Evolutionary conservation across 768 basidiomycete species (phyloP).

Genomic region (Favolaschia claudopus): DNA sequence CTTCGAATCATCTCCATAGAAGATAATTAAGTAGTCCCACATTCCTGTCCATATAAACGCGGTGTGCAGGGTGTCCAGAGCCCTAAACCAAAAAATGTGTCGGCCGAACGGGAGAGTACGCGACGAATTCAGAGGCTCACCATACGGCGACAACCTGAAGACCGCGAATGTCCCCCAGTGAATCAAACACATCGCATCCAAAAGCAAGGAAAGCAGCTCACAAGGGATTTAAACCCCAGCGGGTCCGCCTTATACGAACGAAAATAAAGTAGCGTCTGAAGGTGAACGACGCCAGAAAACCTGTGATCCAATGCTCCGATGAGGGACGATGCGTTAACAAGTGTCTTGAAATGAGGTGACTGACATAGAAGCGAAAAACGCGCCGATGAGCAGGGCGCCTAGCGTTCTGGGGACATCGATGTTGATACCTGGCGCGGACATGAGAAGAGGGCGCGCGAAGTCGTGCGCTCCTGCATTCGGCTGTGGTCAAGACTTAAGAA

Average conservation of each 20-base stretch:
- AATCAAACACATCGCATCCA: background rate
- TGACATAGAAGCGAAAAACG: constrained; percentile 47
- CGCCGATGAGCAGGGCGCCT: constrained; percentile 52
- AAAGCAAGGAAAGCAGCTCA: constrained; percentile 25
- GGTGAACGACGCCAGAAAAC: constrained; percentile 49
- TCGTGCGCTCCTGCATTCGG: background rate
- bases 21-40: constrained; percentile 52
- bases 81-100: too few relatives aligned
- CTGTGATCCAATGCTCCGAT: constrained; percentile 31
- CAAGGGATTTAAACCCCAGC: constrained; percentile 39
- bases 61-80: constrained; percentile 50
- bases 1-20: constrained; percentile 46
- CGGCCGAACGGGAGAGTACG: too few relatives aligned
- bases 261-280: constrained; percentile 50
- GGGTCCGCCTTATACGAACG: constrained; percentile 45
- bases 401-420: constrained; percentile 42
- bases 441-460: background rate
- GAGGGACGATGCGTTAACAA: background rate
- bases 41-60: constrained; percentile 47
- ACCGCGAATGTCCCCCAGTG: too few relatives aligned
- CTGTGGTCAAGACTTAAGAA: too few relatives aligned
- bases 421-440: constrained; percentile 30
- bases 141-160: constrained; percentile 35
- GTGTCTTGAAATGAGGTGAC: constrained; percentile 12
- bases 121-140: too few relatives aligned